These are phyloP conservation scores for Trypanosoma grayi DNA, from an alignment of 208 protist genomes.

Conservation along the genomic window DNA sequence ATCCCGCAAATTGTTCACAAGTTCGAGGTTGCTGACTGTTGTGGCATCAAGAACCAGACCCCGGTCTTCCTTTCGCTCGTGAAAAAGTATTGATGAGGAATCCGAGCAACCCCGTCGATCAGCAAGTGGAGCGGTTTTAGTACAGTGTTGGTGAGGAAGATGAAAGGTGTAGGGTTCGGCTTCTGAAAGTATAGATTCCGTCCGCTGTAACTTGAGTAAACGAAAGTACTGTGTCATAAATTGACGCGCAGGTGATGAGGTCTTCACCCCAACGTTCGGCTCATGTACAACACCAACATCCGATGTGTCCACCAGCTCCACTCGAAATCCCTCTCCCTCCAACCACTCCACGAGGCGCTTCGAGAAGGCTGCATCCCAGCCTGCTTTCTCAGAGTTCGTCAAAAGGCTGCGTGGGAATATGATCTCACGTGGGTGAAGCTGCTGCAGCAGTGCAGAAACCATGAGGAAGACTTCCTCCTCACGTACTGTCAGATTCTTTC, in stretches of 20 bases:
- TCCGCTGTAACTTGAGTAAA: slow-evolving; percentile 32
- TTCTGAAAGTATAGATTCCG: slow-evolving; percentile 43
- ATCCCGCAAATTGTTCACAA: slow-evolving; percentile 80
- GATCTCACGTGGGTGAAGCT: slow-evolving; percentile 75
- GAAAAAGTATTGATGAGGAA: slow-evolving; percentile 30
- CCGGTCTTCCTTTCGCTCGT: slow-evolving; percentile 51
- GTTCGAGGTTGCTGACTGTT: slow-evolving; percentile 75
- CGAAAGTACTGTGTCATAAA: slow-evolving; percentile 55
- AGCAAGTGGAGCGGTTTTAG: not conserved
- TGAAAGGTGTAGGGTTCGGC: slow-evolving; percentile 54
- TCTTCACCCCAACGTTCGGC: slow-evolving; percentile 1
- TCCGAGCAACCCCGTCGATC: not conserved
- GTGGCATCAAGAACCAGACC: slow-evolving; percentile 72
- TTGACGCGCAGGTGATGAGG: slow-evolving; percentile 10
- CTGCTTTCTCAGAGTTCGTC: not conserved
- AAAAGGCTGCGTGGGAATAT: slow-evolving; percentile 40
- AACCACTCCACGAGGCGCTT: slow-evolving; percentile 41
- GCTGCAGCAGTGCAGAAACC: slow-evolving; percentile 60
- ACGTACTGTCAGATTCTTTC: not conserved
- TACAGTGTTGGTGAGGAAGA: slow-evolving; percentile 9
- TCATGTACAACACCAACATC: not conserved
- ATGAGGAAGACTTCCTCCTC: slow-evolving; percentile 19
- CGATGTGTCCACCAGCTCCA: slow-evolving; percentile 31
- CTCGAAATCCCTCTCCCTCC: slow-evolving; percentile 51
- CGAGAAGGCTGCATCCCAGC: slow-evolving; percentile 9